phyloP scores from a whole-genome alignment of 2,329 filamentous ascomycete species.

The Penicillium polonicum region DNA sequence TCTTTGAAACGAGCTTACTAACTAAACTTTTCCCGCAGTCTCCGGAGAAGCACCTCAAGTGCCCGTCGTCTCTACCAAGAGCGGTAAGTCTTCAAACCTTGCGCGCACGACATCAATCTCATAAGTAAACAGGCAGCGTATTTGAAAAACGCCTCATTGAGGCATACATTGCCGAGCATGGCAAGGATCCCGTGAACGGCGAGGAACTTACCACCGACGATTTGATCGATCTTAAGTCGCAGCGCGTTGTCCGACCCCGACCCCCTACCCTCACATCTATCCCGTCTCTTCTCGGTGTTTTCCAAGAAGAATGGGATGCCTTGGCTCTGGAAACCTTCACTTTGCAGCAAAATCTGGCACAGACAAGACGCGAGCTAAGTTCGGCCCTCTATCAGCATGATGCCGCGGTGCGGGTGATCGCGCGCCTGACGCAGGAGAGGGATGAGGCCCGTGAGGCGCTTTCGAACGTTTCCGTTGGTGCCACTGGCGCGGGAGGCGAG shows the following conservation, averaged over 20 bases:
- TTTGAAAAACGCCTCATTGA: slow-evolving; percentile 96
- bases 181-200: slow-evolving; percentile 85
- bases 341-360: slow-evolving; percentile 80
- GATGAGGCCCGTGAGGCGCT: slow-evolving; percentile 90
- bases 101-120: slow-evolving; percentile 25
- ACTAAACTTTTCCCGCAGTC: slow-evolving; percentile 55
- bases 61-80: slow-evolving; percentile 92
- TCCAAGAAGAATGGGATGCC: slow-evolving; percentile 98
- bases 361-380: slow-evolving; percentile 89
- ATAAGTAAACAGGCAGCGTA: slow-evolving; percentile 64
- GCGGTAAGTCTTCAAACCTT: slow-evolving; percentile 59
- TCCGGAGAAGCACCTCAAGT: slow-evolving; percentile 95
- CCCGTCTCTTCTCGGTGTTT: slow-evolving; percentile 86
- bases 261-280: slow-evolving; percentile 95
- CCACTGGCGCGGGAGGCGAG: slow-evolving; percentile 62
- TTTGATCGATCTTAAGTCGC: slow-evolving; percentile 80
- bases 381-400: slow-evolving; percentile 96
- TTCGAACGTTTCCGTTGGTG: slow-evolving; percentile 75
- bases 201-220: slow-evolving; percentile 82
- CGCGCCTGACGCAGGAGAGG: slow-evolving; percentile 81
- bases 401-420: slow-evolving; percentile 93
- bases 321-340: slow-evolving; percentile 89
- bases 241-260: slow-evolving; percentile 79
- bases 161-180: slow-evolving; percentile 89
- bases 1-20: slow-evolving; percentile 11